Evolutionary conservation across 2,329 filamentous ascomycete genomes (phyloP), one percentile per base, ranked within the genome.

Genomic region (Emergomyces orientalis): DNA sequence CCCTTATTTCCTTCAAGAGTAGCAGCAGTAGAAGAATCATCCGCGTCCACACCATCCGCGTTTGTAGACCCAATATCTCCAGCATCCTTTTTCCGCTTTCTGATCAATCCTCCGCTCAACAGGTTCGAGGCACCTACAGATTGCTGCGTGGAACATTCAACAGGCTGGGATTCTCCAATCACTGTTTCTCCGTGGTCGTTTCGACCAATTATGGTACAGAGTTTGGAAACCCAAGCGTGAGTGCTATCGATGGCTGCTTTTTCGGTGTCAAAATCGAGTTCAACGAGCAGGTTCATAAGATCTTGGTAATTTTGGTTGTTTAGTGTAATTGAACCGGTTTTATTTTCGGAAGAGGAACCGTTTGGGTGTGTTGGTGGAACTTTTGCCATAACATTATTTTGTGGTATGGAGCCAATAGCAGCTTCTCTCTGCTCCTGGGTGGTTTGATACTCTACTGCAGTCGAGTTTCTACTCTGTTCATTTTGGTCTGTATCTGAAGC

Each of bases 241-340:
- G 76, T 79, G 61, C 77, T 79, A 45, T 73, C 67, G 34, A 71
- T 68, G 6, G 75, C 71, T 19, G 74, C 69, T 7, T 76, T 70
- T 41, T 73, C 67, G 52, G 73, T 71, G 56, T 75, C 74, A 58
- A 79, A 80, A 63, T 79, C 78, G 60, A 77, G 73, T 17, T 74
- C 71, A 9, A 79, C 67, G 11, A 80, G 70, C 30, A 74, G 72
- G 49, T 75, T 71, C 63, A 75, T 74, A 32, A 75, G 72, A 2
- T 66, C 67, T 59, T 76, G 74, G 65, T 80, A 80, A 63, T 78
- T 73, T 34, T 70, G 67, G 57, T 77, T 71, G 55, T 67, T 71
- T 22, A 80, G 65, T 17, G 77, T 69, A 1, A 76, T 67, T 70
- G 22, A 77, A 69, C 41, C 72, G 71, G 22, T 73, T 69, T 51